Base-by-base conservation (phyloP, 73 alveolate species). In the Effrenium voratum region DNA sequence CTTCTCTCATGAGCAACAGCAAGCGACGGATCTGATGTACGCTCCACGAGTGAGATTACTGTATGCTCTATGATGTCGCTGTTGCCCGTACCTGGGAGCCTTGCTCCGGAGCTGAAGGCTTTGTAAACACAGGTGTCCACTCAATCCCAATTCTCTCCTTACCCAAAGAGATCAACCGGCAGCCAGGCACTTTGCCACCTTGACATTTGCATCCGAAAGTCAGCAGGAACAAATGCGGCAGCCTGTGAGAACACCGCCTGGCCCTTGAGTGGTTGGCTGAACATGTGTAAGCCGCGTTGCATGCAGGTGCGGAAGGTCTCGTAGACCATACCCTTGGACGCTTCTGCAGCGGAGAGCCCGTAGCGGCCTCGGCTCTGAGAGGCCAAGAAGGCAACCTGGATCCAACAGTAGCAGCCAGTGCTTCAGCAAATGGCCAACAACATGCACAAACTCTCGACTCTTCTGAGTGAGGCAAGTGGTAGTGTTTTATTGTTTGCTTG, bases 241-340 rank as follows among this genome's bases (percentile, higher is more conserved):
- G 15, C 76, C 15, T 10, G 36, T 63, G 76, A 22, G n/a, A 1
- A 57, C 3, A 22, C 72, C 28, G n/a, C 72, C 3, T 2, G 72
- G 1, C 28, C 28, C 72, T 22, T 22, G 72, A 57, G 16, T 57
- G 72, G 28, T 22, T 22, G n/a, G 16, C 32, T 34, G 24, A 6
- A 16, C 49, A 72, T 41, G 40, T 83, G 49, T 52, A 40, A 16
- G 52, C 94, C 46, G 57, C 19, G 94, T 22, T 34, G 50, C 95
- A 87, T 44, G 84, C 95, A 87, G 22, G 95, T 87, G 28, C 95
- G 95, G 43, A 87, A 87, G 6, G 95, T 87, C 83, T 87, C 95
- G 36, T 38, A 87, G 84, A 87, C 95, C 95, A 87, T 87, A 15
- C 95, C 95, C 68, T 87, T 87, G 45, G 95, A 87, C 0, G 95